Evolutionary conservation across 2,329 filamentous ascomycete species (phyloP).

Genomic region (Onygena corvina): DNA sequence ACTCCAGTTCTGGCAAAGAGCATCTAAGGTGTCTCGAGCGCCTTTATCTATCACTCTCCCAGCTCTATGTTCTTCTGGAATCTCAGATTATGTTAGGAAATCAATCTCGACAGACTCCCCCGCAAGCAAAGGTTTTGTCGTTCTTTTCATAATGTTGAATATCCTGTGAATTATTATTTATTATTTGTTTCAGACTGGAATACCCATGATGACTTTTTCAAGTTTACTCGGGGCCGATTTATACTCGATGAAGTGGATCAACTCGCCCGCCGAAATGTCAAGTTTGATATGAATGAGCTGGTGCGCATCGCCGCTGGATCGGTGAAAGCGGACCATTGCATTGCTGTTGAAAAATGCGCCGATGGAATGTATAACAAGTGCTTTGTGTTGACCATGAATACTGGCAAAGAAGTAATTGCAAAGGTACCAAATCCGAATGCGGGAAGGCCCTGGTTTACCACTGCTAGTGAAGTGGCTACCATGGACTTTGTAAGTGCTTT

Average conservation of each 20-base stretch:
- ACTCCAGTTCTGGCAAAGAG: too few relatives aligned
- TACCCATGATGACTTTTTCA: slow-evolving; percentile 20
- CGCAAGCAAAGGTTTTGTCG: too few relatives aligned
- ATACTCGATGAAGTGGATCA: slow-evolving; percentile 12
- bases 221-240: slow-evolving; percentile 23
- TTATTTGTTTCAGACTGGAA: slow-evolving; percentile 18
- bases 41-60: too few relatives aligned
- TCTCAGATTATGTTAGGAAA: too few relatives aligned
- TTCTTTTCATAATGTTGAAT: too few relatives aligned
- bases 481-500: slow-evolving; percentile 18
- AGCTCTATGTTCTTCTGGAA: too few relatives aligned
- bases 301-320: slow-evolving; percentile 2
- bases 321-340: neutral
- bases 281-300: slow-evolving; percentile 10
- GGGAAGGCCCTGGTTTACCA: slow-evolving; percentile 12
- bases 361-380: slow-evolving; percentile 28
- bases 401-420: slow-evolving; percentile 21
- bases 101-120: too few relatives aligned
- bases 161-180: too few relatives aligned
- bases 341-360: slow-evolving; percentile 20
- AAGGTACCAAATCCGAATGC: slow-evolving; percentile 24
- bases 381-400: slow-evolving; percentile 26
- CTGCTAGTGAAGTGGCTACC: slow-evolving; percentile 22
- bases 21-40: too few relatives aligned
- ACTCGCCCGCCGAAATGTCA: slow-evolving; percentile 4